These are phyloP conservation scores for Hypoxylon sp. DNA, from an alignment of 2,329 filamentous ascomycete species.

Conservation along the genomic window DNA sequence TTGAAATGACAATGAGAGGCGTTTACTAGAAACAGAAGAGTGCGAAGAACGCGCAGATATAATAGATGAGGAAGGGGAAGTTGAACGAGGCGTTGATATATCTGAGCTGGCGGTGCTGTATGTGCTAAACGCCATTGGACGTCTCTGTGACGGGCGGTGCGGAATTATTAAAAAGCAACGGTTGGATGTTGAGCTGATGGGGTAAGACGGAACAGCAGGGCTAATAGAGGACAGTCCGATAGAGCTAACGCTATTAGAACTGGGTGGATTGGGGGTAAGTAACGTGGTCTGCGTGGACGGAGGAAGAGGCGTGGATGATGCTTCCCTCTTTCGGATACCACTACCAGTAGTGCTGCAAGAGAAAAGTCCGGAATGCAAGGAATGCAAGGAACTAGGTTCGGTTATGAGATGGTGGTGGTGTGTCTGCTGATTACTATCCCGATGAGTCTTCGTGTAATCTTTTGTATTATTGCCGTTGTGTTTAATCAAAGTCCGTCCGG, in stretches of 20 bases:
- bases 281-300: conserved; percentile 26
- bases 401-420: conserved; percentile 42
- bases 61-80: conserved; percentile 65
- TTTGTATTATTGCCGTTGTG: conserved; percentile 39
- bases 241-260: conserved; percentile 31
- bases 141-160: conserved; percentile 46
- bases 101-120: conserved; percentile 65
- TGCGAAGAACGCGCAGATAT: conserved; percentile 64
- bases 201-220: conserved; percentile 42
- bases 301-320: conserved; percentile 41
- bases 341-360: conserved; percentile 52
- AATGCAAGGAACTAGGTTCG: conserved; percentile 52
- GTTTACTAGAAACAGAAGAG: conserved; percentile 67
- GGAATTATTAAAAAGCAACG: conserved; percentile 45
- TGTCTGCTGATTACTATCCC: conserved; percentile 46
- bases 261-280: conserved; percentile 29
- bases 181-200: conserved; percentile 44
- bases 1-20: conserved; percentile 64
- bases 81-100: conserved; percentile 69
- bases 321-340: conserved; percentile 50
- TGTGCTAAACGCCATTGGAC: conserved; percentile 63
- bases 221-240: conserved; percentile 44
- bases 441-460: conserved; percentile 41
- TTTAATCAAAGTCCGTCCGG: conserved; percentile 45
- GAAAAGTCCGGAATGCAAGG: conserved; percentile 53